Evolutionary conservation across 164 flowering plant genomes (phyloP).

Genomic region (Nelumbo lutea): DNA sequence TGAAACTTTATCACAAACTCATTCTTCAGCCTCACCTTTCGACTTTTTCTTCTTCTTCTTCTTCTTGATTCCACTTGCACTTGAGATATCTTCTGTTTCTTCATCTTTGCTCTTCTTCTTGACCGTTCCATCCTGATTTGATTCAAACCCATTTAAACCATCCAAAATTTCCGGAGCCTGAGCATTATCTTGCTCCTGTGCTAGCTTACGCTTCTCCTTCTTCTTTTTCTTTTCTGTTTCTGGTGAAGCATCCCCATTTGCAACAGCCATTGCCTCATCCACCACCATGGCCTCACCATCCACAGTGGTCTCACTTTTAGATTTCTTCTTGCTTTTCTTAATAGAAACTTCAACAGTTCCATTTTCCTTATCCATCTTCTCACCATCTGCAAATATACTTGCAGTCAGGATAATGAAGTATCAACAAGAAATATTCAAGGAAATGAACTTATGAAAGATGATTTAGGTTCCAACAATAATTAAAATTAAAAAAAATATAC

Average conservation of each 20-base stretch:
- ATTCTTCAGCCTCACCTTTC: conserved; percentile 23
- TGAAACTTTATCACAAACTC: background rate
- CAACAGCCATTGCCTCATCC: conserved; percentile 22
- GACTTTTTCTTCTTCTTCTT: conserved; percentile 52
- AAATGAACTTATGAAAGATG: no score
- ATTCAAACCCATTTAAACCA: conserved; percentile 27
- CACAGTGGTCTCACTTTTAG: conserved; percentile 27
- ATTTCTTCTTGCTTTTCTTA: conserved; percentile 67
- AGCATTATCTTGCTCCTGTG: conserved; percentile 13
- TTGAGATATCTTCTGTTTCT: conserved; percentile 32
- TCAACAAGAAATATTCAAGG: no score
- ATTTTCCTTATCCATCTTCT: conserved; percentile 30
- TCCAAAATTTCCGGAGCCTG: conserved; percentile 21
- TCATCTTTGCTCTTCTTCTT: conserved; percentile 56
- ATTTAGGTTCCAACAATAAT: no score
- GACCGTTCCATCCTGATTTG: conserved; percentile 38
- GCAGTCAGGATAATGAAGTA: background rate
- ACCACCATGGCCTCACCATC: conserved; percentile 31
- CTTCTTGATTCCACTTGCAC: conserved; percentile 42
- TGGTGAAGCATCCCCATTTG: conserved; percentile 36
- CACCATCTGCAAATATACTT: conserved; percentile 24
- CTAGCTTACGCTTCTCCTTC: conserved; percentile 57
- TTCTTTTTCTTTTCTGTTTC: conserved; percentile 43
- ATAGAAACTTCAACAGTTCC: conserved; percentile 24
- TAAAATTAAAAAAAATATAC: no score